Conservation (phyloP, 495 filamentous ascomycete genomes). For the Penicillium subrubescens region DNA sequence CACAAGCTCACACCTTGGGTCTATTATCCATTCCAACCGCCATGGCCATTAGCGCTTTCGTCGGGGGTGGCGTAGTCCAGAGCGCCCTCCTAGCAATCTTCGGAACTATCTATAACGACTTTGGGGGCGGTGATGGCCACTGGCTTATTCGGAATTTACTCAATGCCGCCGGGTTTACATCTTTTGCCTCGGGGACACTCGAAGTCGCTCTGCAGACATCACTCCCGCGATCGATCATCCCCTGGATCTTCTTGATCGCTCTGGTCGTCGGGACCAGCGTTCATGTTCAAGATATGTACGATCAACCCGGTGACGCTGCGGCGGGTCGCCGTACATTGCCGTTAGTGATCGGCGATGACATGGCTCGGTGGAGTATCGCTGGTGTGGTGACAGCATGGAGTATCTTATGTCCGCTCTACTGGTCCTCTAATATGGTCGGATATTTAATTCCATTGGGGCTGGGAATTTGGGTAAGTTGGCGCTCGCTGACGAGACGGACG, state of each 20-base stretch:
- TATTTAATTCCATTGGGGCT: background rate
- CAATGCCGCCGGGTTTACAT: constrained; percentile 32
- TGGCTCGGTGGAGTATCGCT: constrained; percentile 24
- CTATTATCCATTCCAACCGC: background rate
- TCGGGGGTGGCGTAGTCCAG: background rate
- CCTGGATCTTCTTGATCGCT: background rate
- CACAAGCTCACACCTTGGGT: background rate
- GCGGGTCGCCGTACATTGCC: constrained; percentile 41
- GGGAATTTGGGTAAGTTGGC: background rate
- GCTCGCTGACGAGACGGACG: background rate
- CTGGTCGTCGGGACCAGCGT: constrained; percentile 33
- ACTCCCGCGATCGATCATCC: background rate
- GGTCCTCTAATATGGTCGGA: background rate
- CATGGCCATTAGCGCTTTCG: background rate
- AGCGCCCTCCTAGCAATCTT: constrained; percentile 22
- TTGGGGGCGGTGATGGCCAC: constrained; percentile 27
- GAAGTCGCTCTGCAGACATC: constrained; percentile 18
- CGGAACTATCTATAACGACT: constrained; percentile 37
- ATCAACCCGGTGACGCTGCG: constrained; percentile 40
- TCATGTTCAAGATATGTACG: constrained; percentile 48
- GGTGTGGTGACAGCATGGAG: background rate
- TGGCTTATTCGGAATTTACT: constrained; percentile 31
- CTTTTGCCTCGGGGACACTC: constrained; percentile 32
- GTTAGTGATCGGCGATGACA: constrained; percentile 40
- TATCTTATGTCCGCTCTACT: background rate